These are phyloP conservation scores for Candida montana DNA, from an alignment of 805 yeast species.

Conservation along the genomic window DNA sequence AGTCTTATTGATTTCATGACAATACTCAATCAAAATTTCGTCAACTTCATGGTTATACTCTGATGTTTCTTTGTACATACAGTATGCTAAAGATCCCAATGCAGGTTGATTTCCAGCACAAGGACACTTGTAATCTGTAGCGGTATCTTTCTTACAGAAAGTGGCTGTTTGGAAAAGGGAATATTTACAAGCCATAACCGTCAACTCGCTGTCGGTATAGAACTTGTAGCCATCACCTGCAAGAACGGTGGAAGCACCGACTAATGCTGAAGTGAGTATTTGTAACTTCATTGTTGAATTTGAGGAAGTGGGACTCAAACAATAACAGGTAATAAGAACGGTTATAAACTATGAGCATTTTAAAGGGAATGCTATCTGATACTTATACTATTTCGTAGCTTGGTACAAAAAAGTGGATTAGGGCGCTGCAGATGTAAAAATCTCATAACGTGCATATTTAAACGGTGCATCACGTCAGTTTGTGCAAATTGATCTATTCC, in stretches of 20 bases:
- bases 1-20: slow-evolving; percentile 17
- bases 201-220: slow-evolving; percentile 17
- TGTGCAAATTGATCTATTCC: background rate
- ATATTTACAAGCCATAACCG: slow-evolving; percentile 23
- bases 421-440: no score
- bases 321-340: background rate
- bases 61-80: slow-evolving; percentile 20
- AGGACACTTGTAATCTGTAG: slow-evolving; percentile 21
- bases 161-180: slow-evolving; percentile 19
- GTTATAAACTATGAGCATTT: no score
- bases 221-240: slow-evolving; percentile 13
- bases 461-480: background rate
- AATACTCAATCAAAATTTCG: slow-evolving; percentile 23
- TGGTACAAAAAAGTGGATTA: no score
- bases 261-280: background rate
- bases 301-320: background rate
- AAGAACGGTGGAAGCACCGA: background rate
- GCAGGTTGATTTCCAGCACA: slow-evolving; percentile 24
- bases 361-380: no score
- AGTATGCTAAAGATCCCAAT: slow-evolving; percentile 26
- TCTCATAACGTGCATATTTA: background rate
- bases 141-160: slow-evolving; percentile 22
- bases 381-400: no score
- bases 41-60: slow-evolving; percentile 15
- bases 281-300: background rate